Percentiles rank a stretch among this genome's conserved stretches.
phyloP scores from a whole-genome alignment of 2,329 filamentous ascomycete genomes.

The Monilinia laxa region DNA sequence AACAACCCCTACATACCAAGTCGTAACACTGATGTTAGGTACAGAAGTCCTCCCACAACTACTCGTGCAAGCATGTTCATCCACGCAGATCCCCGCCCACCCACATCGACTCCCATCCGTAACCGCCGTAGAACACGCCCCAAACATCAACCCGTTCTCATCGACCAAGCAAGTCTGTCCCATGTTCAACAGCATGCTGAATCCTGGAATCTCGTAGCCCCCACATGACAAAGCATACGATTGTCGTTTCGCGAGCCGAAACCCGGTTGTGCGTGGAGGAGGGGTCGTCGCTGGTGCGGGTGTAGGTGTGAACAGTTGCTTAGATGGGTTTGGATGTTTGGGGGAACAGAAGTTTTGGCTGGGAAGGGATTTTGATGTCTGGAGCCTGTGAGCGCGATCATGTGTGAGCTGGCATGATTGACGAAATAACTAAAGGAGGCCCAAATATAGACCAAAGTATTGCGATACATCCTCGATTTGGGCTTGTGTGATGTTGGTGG shows the following conservation, averaged over 20 bases:
- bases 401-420: not conserved
- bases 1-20: conserved; percentile 13
- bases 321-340: not conserved
- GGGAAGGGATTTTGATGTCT: not conserved
- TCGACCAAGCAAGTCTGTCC: conserved; percentile 2
- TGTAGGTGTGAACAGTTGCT: too few relatives aligned
- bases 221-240: not conserved
- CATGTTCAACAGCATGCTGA: not conserved
- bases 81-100: conserved; percentile 13
- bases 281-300: not conserved
- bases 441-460: not conserved
- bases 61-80: not conserved
- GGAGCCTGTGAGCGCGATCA: not conserved
- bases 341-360: not conserved
- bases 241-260: not conserved
- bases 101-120: not conserved
- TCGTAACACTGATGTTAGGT: not conserved
- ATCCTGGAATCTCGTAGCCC: not conserved
- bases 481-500: not conserved
- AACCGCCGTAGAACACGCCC: not conserved
- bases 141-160: conserved; percentile 15
- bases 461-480: conserved; percentile 9
- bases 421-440: not conserved
- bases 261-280: not conserved
- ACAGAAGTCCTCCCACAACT: conserved; percentile 19